Evolutionary conservation across 768 basidiomycete genomes (phyloP), one percentile per base, ranked within the genome.

Genomic region (Gelatoporia subvermispora): DNA sequence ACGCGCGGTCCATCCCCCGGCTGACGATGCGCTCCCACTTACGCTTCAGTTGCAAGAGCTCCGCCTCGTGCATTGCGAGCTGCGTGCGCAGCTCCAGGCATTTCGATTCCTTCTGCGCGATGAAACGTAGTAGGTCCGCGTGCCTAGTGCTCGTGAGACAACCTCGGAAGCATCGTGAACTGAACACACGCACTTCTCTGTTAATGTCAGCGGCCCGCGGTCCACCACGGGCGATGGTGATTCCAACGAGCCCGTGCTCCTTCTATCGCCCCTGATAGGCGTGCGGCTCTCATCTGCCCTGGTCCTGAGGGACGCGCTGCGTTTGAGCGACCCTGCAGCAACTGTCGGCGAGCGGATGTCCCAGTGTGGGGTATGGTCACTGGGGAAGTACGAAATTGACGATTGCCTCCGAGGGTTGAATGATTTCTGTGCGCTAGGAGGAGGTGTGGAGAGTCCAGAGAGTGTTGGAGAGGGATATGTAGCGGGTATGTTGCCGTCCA

Each of bases 71-170:
- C 13, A 67, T 60, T 8, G 75, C 74, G 2, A 93, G 78, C 55
- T 88, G 87, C 4, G 84, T 79, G 16, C 88, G 81, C 38, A 92
- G 72, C 49, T 93, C 89, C 35, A 92, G 76, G 56, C 87, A 90
- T 62, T 82, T 85, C 0, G 85, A 79, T 62, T 92, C 90, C 54
- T 92, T 91, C 66, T 90, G 88, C 0, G 90, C 89, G 43, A 93
- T 93, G 50, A 85, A 84, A 24, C 78, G 84, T n/a, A 92, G 69
- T 2, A 93, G 68, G 47, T 91, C 88, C 5, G 84, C 80, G 57
- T 93, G 87, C 59, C 90, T 92, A 52, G 24, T 21, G 31, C 16
- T n/a, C 11, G 28, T 48, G 15, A 45, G 44, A 45, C 3, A 35
- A 9, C 10, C 28, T 20, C 23, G 35, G 18, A 21, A 21, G 37